phyloP scores from a whole-genome alignment of 495 filamentous ascomycete species.

The Neurospora sp. region DNA sequence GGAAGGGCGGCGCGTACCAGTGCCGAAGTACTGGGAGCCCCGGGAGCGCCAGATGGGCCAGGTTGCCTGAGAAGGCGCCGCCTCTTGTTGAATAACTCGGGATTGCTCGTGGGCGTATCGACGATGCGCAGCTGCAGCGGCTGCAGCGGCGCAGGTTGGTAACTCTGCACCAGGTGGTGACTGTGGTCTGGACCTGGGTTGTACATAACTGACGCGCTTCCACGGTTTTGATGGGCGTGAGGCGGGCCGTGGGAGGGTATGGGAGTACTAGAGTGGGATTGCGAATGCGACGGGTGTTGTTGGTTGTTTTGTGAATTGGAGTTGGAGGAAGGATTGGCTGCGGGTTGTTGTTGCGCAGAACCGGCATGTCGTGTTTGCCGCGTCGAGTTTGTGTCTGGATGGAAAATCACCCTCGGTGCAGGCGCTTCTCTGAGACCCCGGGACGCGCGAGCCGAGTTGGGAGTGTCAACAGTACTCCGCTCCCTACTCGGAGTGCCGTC shows the following conservation, averaged over 20 bases:
- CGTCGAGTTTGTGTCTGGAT: constrained; percentile 56
- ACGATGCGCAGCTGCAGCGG: constrained; percentile 58
- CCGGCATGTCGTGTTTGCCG: constrained; percentile 46
- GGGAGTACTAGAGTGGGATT: constrained; percentile 10
- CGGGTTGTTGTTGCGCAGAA: constrained; percentile 35
- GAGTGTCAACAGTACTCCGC: constrained; percentile 50
- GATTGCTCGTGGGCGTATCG: constrained; percentile 58
- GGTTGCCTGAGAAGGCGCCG: constrained; percentile 23
- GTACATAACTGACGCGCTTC: constrained; percentile 28
- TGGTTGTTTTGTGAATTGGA: constrained; percentile 18
- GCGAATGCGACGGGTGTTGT: constrained; percentile 13
- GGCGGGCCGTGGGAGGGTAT: constrained; percentile 7
- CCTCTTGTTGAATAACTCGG: constrained; percentile 45
- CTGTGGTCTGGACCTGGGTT: constrained; percentile 27
- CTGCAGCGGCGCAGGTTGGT: constrained; percentile 46
- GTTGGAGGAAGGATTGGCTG: constrained; percentile 19
- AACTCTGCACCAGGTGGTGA: constrained; percentile 45
- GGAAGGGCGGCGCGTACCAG: constrained; percentile 15
- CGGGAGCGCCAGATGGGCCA: constrained; percentile 7
- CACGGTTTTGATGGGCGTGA: constrained; percentile 22
- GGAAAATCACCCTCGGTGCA: constrained; percentile 70
- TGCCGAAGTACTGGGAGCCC: constrained; percentile 13
- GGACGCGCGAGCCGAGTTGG: constrained; percentile 48
- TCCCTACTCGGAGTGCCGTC: constrained; percentile 57
- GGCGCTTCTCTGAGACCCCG: constrained; percentile 69